Evolutionary conservation across 805 yeast species (phyloP), one percentile per base, ranked within the genome.

Genomic region (Torulaspora microellipsoides): DNA sequence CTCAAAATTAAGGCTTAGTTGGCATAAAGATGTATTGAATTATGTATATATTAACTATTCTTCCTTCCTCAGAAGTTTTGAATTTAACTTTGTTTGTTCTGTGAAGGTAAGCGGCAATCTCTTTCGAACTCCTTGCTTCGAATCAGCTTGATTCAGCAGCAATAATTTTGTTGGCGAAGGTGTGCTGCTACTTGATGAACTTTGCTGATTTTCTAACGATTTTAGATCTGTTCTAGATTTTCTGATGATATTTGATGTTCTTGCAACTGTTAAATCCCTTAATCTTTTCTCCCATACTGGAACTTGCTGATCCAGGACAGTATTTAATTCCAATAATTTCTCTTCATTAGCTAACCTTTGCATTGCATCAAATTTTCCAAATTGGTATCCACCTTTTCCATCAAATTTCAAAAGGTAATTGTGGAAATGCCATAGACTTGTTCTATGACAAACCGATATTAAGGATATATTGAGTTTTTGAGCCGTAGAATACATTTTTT

Each of bases 391-490:
- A 2, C 91, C 91, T 56, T 78, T 77, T n/a, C 95, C 95, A 58
- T 84, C 90, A 59, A 90, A 87, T 62, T 88, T 89, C 51, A 90
- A 71, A 45, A 90, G 76, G 54, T 78, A 76, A 49, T 83, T 77
- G 64, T 90, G 98, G 70, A 87, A 90, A 62, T 85, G 85, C 96
- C 96, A 90, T 49, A 90, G 69, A 5, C 95, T 86, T 3, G 95
- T 83, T 51, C 97, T 73, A 65, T 90, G 98, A 38, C 96, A 93
- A 8, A 90, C 97, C 0, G 96, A 87, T 31, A 90, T 68, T 14
- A 90, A 75, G 0, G 96, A 85, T 44, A 89, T 88, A 0, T 87
- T 86, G 48, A 85, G 70, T 13, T 73, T 70, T 59, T 84, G 85
- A 0, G 96, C 96, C 56, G 84, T 83, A 40, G 79, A 66, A 58